These are phyloP conservation scores for Phytophthora niederhauseri DNA, from an alignment of 352 stramenopile genomes.

Conservation along the genomic window DNA sequence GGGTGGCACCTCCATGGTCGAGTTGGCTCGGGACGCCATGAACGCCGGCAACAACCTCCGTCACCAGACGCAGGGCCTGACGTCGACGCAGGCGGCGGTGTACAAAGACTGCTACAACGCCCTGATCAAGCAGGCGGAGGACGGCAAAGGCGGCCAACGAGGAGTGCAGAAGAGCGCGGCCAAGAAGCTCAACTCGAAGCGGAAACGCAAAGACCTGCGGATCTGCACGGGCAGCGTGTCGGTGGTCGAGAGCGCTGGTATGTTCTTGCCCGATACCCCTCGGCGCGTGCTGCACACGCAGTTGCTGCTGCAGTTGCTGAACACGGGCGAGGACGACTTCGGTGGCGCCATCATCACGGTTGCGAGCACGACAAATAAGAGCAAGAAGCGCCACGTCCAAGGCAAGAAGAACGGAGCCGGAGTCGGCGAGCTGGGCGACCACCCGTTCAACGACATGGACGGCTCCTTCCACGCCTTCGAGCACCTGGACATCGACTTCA, in stretches of 20 bases:
- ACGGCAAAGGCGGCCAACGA: conserved; percentile 22
- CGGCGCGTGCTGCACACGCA: conserved; percentile 81
- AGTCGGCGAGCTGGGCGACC: conserved; percentile 21
- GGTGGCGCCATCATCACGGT: conserved; percentile 32
- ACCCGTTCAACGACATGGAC: conserved; percentile 63
- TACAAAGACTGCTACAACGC: conserved; percentile 84
- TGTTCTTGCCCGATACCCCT: conserved; percentile 82
- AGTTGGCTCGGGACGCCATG: conserved; percentile 37
- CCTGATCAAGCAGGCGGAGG: conserved; percentile 66
- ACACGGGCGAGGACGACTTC: conserved; percentile 52
- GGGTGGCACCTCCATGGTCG: conserved; percentile 28
- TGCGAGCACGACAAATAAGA: conserved; percentile 51
- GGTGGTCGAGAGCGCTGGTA: conserved; percentile 51
- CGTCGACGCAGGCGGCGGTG: conserved; percentile 62
- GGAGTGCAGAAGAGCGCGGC: conserved; percentile 20
- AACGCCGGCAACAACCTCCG: conserved; percentile 40
- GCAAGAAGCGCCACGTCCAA: conserved; percentile 59
- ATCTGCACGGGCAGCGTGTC: conserved; percentile 62
- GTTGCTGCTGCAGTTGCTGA: conserved; percentile 78
- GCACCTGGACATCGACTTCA: conserved; percentile 89
- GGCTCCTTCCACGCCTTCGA: conserved; percentile 78
- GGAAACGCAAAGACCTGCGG: conserved; percentile 85
- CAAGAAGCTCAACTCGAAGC: conserved; percentile 76
- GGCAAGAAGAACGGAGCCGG: conserved; percentile 30
- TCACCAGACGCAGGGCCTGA: conserved; percentile 51